Percentiles rank a stretch among this genome's conserved stretches.
Evolutionary conservation across 2,329 filamentous ascomycete genomes (phyloP).

Genomic region (Fusarium sp.): DNA sequence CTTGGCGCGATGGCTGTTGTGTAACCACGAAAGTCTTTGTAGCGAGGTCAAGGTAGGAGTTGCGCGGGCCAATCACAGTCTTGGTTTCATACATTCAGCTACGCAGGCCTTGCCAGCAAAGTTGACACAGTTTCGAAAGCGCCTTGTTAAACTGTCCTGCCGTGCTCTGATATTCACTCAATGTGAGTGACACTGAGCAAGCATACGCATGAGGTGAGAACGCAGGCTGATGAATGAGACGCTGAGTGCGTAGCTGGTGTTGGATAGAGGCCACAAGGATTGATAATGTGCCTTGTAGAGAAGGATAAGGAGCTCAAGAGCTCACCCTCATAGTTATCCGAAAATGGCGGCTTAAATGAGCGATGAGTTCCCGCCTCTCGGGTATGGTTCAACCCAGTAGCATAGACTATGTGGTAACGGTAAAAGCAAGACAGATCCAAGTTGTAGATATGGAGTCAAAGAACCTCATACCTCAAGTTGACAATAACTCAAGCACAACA

Average conservation of each 20-base stretch:
- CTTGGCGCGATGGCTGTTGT: conserved; percentile 28
- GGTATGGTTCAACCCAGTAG: not conserved
- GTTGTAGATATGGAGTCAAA: conserved; percentile 29
- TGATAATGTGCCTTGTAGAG: not conserved
- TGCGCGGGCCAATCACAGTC: conserved; percentile 24
- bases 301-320: not conserved
- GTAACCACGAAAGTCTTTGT: conserved; percentile 25
- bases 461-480: conserved; percentile 1
- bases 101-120: conserved; percentile 21
- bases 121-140: conserved; percentile 31
- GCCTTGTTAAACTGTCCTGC: conserved; percentile 20
- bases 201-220: not conserved
- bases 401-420: not conserved
- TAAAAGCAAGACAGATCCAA: conserved; percentile 26
- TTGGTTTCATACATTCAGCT: conserved; percentile 16
- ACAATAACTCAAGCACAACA: conserved; percentile 5
- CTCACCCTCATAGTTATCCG: not conserved
- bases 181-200: conserved; percentile 28
- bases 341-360: not conserved
- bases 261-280: not conserved
- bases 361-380: not conserved
- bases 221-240: not conserved
- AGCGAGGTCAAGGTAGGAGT: conserved; percentile 10
- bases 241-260: not conserved
- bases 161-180: not conserved